phyloP scores from a whole-genome alignment of 2,329 filamentous ascomycete species.

The Fusarium nanum region DNA sequence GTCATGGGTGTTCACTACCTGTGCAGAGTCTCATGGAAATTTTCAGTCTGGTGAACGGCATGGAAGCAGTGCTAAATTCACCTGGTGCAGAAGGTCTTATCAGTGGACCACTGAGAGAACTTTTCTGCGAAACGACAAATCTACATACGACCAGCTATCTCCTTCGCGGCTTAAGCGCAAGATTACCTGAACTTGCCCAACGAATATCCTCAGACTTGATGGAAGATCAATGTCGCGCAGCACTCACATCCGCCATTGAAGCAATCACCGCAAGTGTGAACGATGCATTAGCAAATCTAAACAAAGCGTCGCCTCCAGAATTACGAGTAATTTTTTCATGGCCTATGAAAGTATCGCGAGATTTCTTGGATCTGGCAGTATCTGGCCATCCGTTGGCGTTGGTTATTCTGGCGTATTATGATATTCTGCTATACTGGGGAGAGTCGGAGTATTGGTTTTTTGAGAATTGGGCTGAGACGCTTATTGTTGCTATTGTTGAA shows the following conservation, averaged over 20 bases:
- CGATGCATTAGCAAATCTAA: rapidly evolving
- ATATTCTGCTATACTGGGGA: conserved; percentile 21
- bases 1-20: conserved; percentile 4
- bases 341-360: conserved; percentile 23
- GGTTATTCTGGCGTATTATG: conserved; percentile 29
- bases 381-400: conserved; percentile 21
- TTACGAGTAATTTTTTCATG: conserved; percentile 25
- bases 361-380: conserved; percentile 23
- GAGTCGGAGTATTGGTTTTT: conserved; percentile 35
- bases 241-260: neutral
- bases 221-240: neutral
- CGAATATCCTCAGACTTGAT: conserved; percentile 8
- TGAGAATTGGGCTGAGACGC: conserved; percentile 18
- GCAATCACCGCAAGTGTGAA: neutral
- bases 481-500: conserved; percentile 31
- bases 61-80: conserved; percentile 16
- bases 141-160: neutral
- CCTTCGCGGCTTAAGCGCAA: neutral
- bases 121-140: neutral
- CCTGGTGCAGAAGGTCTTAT: conserved; percentile 9
- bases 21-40: conserved; percentile 27
- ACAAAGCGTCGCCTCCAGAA: conserved; percentile 20
- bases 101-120: conserved; percentile 5
- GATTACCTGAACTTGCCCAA: conserved; percentile 13
- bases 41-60: conserved; percentile 30